Evolutionary conservation across 2,329 filamentous ascomycete species (phyloP).

Genomic region (Colletotrichum magnum): DNA sequence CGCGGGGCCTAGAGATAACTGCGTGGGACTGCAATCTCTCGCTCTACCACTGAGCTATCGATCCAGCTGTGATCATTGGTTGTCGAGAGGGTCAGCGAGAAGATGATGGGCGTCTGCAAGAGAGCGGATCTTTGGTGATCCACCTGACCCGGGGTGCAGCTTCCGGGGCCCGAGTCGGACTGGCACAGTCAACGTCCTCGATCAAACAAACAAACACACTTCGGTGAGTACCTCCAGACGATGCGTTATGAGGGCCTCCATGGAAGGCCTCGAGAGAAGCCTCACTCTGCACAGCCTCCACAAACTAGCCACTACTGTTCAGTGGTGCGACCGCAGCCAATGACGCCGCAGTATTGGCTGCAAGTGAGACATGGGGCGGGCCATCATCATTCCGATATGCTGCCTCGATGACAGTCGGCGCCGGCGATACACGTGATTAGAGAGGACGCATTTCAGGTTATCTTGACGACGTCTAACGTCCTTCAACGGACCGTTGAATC

Average conservation of each 20-base stretch:
- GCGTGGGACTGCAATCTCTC: slow-evolving; percentile 37
- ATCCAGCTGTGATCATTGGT: slow-evolving; percentile 3
- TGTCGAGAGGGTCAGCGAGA: neutral
- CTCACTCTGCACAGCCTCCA: slow-evolving; percentile 27
- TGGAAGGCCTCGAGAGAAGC: neutral
- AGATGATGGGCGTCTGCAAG: neutral
- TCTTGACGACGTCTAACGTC: slow-evolving; percentile 9
- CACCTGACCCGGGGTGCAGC: neutral
- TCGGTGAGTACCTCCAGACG: neutral
- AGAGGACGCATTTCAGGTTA: slow-evolving; percentile 16
- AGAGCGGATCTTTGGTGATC: neutral
- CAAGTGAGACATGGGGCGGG: slow-evolving; percentile 42
- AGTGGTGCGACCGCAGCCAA: slow-evolving; percentile 13
- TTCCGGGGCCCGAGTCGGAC: neutral
- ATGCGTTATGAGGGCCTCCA: neutral
- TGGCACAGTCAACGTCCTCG: neutral
- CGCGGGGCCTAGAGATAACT: slow-evolving; percentile 40
- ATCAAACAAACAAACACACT: neutral
- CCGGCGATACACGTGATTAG: slow-evolving; percentile 24
- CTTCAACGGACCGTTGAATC: slow-evolving; percentile 10
- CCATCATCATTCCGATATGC: slow-evolving; percentile 49
- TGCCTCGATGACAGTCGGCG: slow-evolving; percentile 41
- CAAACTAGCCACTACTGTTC: neutral
- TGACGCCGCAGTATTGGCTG: slow-evolving; percentile 7
- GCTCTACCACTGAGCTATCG: slow-evolving; percentile 31